phyloP scores from a whole-genome alignment of 2,329 filamentous ascomycete species.

The Fusarium sp. region DNA sequence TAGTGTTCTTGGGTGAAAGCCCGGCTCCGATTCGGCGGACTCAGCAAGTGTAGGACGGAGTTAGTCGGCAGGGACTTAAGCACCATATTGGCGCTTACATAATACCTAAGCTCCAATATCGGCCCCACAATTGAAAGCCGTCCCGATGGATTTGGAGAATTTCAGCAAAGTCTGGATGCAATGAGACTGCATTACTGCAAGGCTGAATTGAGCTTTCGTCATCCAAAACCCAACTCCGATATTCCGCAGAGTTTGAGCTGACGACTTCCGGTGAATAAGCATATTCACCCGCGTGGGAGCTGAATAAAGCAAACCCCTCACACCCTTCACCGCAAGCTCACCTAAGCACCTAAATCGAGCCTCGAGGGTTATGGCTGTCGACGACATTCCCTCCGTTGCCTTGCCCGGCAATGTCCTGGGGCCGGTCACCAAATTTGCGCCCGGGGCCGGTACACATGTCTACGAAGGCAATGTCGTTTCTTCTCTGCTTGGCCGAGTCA shows the following conservation, averaged over 20 bases:
- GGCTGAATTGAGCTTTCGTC: conserved; percentile 27
- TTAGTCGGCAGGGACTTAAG: conserved; percentile 43
- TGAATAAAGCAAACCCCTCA: conserved; percentile 1
- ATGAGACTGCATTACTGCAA: conserved; percentile 14
- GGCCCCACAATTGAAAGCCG: conserved; percentile 26
- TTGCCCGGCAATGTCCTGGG: conserved; percentile 87
- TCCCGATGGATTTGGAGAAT: conserved; percentile 26
- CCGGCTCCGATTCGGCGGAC: conserved; percentile 38
- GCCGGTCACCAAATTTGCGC: conserved; percentile 69
- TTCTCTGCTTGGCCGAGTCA: conserved; percentile 80
- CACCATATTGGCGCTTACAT: conserved; percentile 27
- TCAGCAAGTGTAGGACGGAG: conserved; percentile 26
- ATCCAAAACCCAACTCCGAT: conserved; percentile 4
- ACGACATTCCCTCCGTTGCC: conserved; percentile 63
- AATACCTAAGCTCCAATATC: conserved; percentile 1
- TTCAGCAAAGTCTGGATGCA: conserved; percentile 4
- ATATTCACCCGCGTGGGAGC: not conserved
- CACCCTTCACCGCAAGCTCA: conserved; percentile 12
- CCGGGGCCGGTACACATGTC: conserved; percentile 87
- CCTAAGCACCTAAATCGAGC: conserved; percentile 11
- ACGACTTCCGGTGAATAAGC: conserved; percentile 17
- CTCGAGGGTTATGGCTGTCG: conserved; percentile 40
- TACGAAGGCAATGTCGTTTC: conserved; percentile 79
- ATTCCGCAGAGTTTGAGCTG: conserved; percentile 2
- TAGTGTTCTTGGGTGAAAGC: not conserved